Evolutionary conservation across 1,284 basidiomycete species (phyloP).

Genomic region (Boletus sp.): DNA sequence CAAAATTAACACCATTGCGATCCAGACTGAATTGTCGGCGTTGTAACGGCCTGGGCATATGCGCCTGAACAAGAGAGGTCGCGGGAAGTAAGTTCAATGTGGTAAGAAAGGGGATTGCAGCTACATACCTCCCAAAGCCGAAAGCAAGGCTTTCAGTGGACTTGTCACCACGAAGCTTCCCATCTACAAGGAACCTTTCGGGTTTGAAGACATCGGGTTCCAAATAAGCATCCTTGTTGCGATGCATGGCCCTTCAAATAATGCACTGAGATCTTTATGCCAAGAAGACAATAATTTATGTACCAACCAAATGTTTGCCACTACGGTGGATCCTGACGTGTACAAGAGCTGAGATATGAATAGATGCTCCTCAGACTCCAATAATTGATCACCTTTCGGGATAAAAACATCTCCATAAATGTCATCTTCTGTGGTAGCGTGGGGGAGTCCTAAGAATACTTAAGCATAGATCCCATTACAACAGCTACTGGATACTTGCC

Average conservation of each 20-base stretch:
- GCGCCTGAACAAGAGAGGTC: conserved; percentile 13
- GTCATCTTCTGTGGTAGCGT: conserved; percentile 46
- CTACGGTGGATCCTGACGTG: conserved; percentile 38
- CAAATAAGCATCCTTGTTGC: conserved; percentile 44
- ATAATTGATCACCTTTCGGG: conserved; percentile 40
- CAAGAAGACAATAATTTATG: not conserved
- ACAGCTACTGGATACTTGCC: conserved; percentile 1
- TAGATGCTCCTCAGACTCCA: not conserved
- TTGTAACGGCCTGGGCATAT: conserved; percentile 34
- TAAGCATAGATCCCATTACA: not conserved
- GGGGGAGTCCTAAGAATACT: conserved; percentile 43
- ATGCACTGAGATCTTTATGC: conserved; percentile 4
- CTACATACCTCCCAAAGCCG: conserved; percentile 49
- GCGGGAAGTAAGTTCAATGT: no score
- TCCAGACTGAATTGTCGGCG: conserved; percentile 34
- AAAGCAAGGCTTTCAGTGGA: conserved; percentile 38
- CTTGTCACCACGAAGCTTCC: conserved; percentile 39
- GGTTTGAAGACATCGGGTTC: conserved; percentile 48
- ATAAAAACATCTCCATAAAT: conserved; percentile 47
- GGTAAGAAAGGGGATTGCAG: no score
- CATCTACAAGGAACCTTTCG: conserved; percentile 41
- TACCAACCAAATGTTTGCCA: conserved; percentile 50
- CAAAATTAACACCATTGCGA: conserved; percentile 28
- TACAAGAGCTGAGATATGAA: not conserved
- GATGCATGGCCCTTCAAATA: conserved; percentile 45